phyloP scores from a whole-genome alignment of 2,329 filamentous ascomycete species.

The Aotearoamyces nothofagi region DNA sequence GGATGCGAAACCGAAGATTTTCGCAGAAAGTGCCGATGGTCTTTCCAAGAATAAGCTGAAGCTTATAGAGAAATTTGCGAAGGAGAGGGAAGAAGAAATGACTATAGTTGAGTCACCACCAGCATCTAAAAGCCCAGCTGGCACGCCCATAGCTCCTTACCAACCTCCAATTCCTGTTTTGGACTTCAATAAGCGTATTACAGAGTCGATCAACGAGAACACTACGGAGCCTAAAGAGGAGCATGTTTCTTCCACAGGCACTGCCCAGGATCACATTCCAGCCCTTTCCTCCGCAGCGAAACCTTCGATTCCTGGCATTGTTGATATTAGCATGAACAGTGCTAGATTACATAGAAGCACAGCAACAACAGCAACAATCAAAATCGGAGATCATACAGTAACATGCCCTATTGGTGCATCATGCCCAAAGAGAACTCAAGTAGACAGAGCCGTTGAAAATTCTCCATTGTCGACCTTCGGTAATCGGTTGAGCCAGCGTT shows the following conservation, averaged over 20 bases:
- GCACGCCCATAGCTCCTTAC: constrained; percentile 8
- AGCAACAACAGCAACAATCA: constrained; percentile 18
- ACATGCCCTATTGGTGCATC: constrained; percentile 17
- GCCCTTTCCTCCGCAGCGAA: constrained; percentile 2
- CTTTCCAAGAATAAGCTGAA: constrained; percentile 15
- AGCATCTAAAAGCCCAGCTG: constrained; percentile 9
- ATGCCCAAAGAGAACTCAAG: constrained; percentile 11
- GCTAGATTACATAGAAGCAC: too few relatives aligned
- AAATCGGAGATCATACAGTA: constrained; percentile 18
- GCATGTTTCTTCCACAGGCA: constrained; percentile 2
- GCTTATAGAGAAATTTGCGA: constrained; percentile 11
- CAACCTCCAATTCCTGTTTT: constrained; percentile 10
- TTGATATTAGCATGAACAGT: too few relatives aligned
- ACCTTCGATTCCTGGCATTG: background rate
- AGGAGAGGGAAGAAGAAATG: constrained; percentile 7
- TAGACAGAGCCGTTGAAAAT: background rate
- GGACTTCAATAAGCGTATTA: constrained; percentile 17
- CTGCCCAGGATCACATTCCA: constrained; percentile 1
- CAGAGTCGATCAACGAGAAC: constrained; percentile 11
- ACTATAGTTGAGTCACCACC: constrained; percentile 6
- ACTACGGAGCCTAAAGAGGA: constrained; percentile 1
- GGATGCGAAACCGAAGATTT: constrained; percentile 2
- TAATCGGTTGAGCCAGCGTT: constrained; percentile 15
- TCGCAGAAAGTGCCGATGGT: background rate
- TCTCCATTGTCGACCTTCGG: constrained; percentile 14